phyloP scores from a whole-genome alignment of 345 rosid species.

The Salix exigua region DNA sequence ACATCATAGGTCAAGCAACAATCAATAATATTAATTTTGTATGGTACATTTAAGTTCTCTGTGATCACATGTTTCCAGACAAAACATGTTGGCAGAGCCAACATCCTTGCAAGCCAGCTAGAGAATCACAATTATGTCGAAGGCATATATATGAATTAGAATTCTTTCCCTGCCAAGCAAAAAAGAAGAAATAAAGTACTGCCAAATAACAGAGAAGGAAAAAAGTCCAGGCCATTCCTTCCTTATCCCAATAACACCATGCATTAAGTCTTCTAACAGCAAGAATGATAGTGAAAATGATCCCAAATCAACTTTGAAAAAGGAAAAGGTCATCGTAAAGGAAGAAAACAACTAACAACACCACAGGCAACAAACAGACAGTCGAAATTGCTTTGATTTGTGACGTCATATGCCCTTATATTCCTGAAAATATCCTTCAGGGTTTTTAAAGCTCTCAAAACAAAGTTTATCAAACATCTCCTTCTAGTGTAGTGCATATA shows the following conservation, averaged over 20 bases:
- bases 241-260: not conserved
- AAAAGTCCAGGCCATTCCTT: not conserved
- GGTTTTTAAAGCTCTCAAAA: too few relatives aligned
- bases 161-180: not conserved
- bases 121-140: too few relatives aligned
- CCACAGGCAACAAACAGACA: not conserved
- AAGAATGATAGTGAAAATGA: too few relatives aligned
- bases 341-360: not conserved
- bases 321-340: not conserved
- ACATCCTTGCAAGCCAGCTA: too few relatives aligned
- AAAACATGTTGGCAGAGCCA: too few relatives aligned
- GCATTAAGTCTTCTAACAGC: too few relatives aligned
- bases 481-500: not conserved
- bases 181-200: not conserved
- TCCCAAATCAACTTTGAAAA: too few relatives aligned
- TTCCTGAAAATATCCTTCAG: not conserved
- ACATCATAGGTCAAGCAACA: too few relatives aligned
- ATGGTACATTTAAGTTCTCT: too few relatives aligned
- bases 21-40: too few relatives aligned
- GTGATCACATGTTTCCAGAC: too few relatives aligned
- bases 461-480: too few relatives aligned
- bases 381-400: not conserved
- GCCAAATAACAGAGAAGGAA: not conserved
- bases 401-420: not conserved
- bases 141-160: not conserved